Evolutionary conservation across 257 asterid species (phyloP).

Genomic region (Ehretia macrophylla): DNA sequence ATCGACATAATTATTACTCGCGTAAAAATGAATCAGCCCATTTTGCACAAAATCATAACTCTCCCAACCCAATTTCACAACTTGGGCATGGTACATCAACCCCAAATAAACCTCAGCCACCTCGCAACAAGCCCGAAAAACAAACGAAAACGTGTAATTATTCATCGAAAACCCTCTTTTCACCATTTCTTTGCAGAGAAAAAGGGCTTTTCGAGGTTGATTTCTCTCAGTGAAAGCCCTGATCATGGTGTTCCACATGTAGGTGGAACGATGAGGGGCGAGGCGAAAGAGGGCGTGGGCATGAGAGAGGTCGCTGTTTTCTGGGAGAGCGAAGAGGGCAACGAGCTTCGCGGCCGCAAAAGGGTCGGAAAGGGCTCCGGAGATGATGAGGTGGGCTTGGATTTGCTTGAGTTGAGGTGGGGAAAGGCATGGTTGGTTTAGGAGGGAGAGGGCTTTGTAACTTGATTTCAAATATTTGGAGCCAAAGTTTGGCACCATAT

Average conservation of each 20-base stretch:
- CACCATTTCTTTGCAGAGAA: slow-evolving; percentile 40
- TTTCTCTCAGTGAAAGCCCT: slow-evolving; percentile 31
- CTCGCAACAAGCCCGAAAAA: slow-evolving; percentile 42
- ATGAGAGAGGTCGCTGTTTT: slow-evolving; percentile 8
- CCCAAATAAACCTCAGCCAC: slow-evolving; percentile 24
- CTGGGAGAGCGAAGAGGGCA: slow-evolving; percentile 21
- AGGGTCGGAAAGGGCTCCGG: slow-evolving; percentile 35
- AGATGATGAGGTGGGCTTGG: slow-evolving; percentile 34
- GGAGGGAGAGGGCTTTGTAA: slow-evolving; percentile 15
- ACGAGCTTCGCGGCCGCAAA: slow-evolving; percentile 29
- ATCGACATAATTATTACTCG: slow-evolving; percentile 19
- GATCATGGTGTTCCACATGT: slow-evolving; percentile 41
- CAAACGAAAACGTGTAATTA: slow-evolving; percentile 52
- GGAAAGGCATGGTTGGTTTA: slow-evolving; percentile 18
- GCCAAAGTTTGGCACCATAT: slow-evolving; percentile 25
- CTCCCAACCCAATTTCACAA: slow-evolving; percentile 51
- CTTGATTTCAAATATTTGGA: slow-evolving; percentile 28
- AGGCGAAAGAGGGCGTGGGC: slow-evolving; percentile 24
- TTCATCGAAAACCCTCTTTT: slow-evolving; percentile 25
- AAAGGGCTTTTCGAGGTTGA: slow-evolving; percentile 29
- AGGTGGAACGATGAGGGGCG: slow-evolving; percentile 23
- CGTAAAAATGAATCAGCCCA: slow-evolving; percentile 54
- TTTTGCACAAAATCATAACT: slow-evolving; percentile 50
- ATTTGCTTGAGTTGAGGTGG: slow-evolving; percentile 47
- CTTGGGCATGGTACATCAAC: slow-evolving; percentile 38